A percentile compares a stretch with the other conserved stretches of the same genome.
Evolutionary conservation across 2,329 filamentous ascomycete genomes (phyloP).

Genomic region (Cordyceps javanica): DNA sequence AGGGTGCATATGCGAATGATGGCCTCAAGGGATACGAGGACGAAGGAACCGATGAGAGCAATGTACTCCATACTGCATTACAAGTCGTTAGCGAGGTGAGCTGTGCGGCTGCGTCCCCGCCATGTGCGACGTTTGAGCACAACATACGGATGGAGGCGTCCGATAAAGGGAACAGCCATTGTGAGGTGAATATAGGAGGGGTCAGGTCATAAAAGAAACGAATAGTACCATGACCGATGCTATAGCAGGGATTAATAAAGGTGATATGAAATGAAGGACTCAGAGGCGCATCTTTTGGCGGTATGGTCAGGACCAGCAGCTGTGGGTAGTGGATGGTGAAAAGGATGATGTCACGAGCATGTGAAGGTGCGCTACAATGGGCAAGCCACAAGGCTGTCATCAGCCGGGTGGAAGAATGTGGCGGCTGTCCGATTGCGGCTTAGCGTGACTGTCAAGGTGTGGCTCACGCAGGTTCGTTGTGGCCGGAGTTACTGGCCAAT

Average conservation of each 20-base stretch:
- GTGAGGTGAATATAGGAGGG: constrained; percentile 13
- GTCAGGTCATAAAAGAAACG: not conserved
- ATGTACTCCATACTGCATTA: constrained; percentile 70
- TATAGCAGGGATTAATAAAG: not conserved
- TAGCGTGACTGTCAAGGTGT: not conserved
- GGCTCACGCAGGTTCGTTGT: not conserved
- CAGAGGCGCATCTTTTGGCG: not conserved
- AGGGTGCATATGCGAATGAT: constrained; percentile 81
- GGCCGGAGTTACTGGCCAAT: not conserved
- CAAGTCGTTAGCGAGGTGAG: constrained; percentile 5
- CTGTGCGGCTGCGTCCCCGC: constrained; percentile 1
- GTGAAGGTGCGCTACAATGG: constrained; percentile 6
- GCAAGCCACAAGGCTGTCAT: not conserved
- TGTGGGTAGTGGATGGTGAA: not conserved
- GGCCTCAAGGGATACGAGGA: constrained; percentile 76
- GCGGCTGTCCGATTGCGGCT: not conserved
- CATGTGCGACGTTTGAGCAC: not conserved
- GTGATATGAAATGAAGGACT: not conserved
- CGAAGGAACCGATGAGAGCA: constrained; percentile 75
- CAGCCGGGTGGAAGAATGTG: not conserved
- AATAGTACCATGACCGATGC: constrained; percentile 3
- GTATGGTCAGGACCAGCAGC: not conserved
- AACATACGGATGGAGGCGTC: constrained; percentile 46
- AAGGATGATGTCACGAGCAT: constrained; percentile 18
- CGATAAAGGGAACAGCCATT: constrained; percentile 49